Percentiles rank a stretch among this genome's conserved stretches.
phyloP scores from a whole-genome alignment of 305 asterid genomes.

The Solanum hybrid region DNA sequence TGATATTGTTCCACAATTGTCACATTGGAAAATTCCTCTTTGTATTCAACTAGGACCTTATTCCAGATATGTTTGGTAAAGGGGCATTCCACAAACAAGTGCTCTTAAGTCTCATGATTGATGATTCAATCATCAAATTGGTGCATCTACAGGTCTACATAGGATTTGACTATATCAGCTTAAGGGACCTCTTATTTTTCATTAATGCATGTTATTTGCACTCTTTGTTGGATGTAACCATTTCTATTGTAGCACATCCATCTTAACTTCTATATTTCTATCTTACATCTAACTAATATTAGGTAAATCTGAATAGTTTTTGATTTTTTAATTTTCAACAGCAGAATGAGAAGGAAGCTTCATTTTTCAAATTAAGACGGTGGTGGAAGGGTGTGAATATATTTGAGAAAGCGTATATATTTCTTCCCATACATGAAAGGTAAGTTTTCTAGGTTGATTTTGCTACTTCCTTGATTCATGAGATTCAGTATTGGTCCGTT shows the following conservation, averaged over 20 bases:
- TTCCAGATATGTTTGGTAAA: not conserved
- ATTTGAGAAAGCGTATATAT: constrained; percentile 81
- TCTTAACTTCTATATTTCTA: not conserved
- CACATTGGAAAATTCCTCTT: not conserved
- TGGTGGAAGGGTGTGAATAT: constrained; percentile 96
- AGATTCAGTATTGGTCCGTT: not conserved
- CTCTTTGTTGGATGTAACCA: not conserved
- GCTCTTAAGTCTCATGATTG: not conserved
- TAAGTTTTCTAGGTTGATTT: constrained; percentile 27
- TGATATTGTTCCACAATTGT: not conserved
- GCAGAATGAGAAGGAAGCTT: constrained; percentile 50
- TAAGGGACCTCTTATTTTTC: not conserved
- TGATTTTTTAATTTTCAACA: constrained; percentile 9
- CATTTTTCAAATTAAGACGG: constrained; percentile 72
- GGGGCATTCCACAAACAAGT: not conserved
- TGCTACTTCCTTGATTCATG: not conserved
- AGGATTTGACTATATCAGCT: not conserved
- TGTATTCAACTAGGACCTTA: not conserved
- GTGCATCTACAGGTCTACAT: not conserved
- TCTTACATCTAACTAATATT: not conserved
- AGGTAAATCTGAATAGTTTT: not conserved
- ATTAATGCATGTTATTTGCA: not conserved
- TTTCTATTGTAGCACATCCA: not conserved
- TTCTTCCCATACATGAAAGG: constrained; percentile 84
- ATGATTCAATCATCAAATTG: not conserved